phyloP scores from a whole-genome alignment of 2,329 filamentous ascomycete genomes.

The Plenodomus lindquistii region DNA sequence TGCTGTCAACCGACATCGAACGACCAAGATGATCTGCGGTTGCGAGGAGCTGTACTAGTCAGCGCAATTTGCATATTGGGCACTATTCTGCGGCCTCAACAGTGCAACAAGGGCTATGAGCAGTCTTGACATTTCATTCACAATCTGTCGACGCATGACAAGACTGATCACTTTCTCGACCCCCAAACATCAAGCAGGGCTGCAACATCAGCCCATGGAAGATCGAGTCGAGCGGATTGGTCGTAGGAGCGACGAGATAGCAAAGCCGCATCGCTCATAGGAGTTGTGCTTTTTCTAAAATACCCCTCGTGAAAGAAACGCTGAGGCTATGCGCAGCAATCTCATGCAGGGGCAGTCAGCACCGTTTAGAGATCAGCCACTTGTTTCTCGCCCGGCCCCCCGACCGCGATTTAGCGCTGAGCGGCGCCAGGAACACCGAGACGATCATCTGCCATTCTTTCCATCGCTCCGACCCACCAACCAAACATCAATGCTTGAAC shows the following conservation, averaged over 20 bases:
- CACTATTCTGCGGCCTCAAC: too few relatives aligned
- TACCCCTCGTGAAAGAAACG: not conserved
- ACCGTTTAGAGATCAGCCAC: constrained; percentile 42
- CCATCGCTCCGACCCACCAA: not conserved
- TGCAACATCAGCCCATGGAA: constrained; percentile 3
- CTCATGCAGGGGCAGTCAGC: constrained; percentile 29
- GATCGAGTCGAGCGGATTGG: too few relatives aligned
- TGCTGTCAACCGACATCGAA: too few relatives aligned
- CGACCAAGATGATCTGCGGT: too few relatives aligned
- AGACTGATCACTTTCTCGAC: too few relatives aligned
- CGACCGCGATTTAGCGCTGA: constrained; percentile 23
- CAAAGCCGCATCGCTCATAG: constrained; percentile 4
- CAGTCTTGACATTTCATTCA: too few relatives aligned
- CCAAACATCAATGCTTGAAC: not conserved
- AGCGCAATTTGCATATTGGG: too few relatives aligned
- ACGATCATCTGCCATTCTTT: constrained; percentile 1
- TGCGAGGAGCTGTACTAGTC: too few relatives aligned
- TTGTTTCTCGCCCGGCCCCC: constrained; percentile 25
- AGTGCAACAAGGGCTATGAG: too few relatives aligned
- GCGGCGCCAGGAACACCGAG: constrained; percentile 26
- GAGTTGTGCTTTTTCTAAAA: not conserved
- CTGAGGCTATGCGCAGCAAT: constrained; percentile 13
- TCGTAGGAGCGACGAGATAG: too few relatives aligned
- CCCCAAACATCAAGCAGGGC: too few relatives aligned
- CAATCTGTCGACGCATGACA: constrained; percentile 14